Percentiles rank a stretch among this genome's conserved stretches.
phyloP scores from a whole-genome alignment of 176 grass and related monocot species.

The Aegilops longissima region DNA sequence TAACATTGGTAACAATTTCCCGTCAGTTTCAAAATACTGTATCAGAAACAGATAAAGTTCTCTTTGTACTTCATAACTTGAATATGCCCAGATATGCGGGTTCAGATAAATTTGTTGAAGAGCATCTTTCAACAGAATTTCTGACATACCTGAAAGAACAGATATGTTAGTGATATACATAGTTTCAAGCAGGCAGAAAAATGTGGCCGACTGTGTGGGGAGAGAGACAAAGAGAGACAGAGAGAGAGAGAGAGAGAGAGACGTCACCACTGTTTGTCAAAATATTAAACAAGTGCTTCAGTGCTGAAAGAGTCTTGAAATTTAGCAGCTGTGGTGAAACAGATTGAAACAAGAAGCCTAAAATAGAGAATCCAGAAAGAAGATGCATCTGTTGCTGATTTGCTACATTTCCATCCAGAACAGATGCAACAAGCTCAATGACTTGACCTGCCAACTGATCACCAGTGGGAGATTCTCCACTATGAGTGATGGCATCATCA shows the following conservation, averaged over 20 bases:
- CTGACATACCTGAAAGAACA: conserved; percentile 72
- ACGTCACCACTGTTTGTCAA: conserved; percentile 64
- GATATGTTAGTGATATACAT: conserved; percentile 33
- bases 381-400: conserved; percentile 99
- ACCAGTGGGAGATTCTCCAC: conserved; percentile 33
- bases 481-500: conserved; percentile 57
- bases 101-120: conserved; percentile 86
- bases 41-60: conserved; percentile 89
- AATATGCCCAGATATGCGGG: conserved; percentile 89
- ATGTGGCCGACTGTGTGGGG: not conserved
- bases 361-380: conserved; percentile 93
- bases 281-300: conserved; percentile 88
- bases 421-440: conserved; percentile 94
- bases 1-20: conserved; percentile 57
- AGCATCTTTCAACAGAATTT: conserved; percentile 80
- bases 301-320: conserved; percentile 72
- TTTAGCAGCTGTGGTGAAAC: conserved; percentile 73
- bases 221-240: not conserved
- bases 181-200: conserved; percentile 41
- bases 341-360: conserved; percentile 92
- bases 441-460: conserved; percentile 77
- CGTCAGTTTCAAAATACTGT: conserved; percentile 84
- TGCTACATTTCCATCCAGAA: conserved; percentile 91
- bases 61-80: conserved; percentile 82
- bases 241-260: conserved; percentile 7